These are phyloP conservation scores for Coemansia erecta DNA, from an alignment of 192 early-diverging fungal genomes.

Conservation along the genomic window DNA sequence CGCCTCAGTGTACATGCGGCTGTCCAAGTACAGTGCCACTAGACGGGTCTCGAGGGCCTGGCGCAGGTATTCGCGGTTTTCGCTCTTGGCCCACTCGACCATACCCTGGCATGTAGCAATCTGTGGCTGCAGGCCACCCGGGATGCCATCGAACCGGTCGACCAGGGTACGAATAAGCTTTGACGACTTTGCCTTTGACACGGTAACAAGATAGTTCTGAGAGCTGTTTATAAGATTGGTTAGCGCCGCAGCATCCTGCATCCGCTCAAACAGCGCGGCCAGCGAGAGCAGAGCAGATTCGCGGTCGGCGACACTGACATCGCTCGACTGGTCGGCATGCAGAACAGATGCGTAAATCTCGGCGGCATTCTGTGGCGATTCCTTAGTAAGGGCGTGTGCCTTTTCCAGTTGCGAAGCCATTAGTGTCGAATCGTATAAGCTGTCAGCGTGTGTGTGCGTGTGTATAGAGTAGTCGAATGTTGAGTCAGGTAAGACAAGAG, in stretches of 20 bases:
- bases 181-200: conserved; percentile 95
- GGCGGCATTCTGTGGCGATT: conserved; percentile 44
- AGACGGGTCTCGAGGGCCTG: conserved; percentile 94
- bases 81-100: conserved; percentile 86
- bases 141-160: conserved; percentile 85
- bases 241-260: conserved; percentile 69
- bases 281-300: conserved; percentile 38
- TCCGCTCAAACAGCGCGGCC: conserved; percentile 43
- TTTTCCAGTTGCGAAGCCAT: conserved; percentile 36
- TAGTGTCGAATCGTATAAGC: not conserved
- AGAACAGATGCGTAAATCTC: conserved; percentile 42
- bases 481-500: too few species aligned
- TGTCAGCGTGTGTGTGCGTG: too few species aligned
- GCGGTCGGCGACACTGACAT: conserved; percentile 17
- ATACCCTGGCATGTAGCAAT: conserved; percentile 91
- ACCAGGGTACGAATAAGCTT: conserved; percentile 71
- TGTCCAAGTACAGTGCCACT: conserved; percentile 86
- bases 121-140: conserved; percentile 82
- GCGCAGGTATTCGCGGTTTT: conserved; percentile 94
- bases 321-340: conserved; percentile 24
- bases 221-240: conserved; percentile 80
- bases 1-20: conserved; percentile 93
- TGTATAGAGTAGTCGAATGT: too few species aligned
- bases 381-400: conserved; percentile 28
- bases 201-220: conserved; percentile 71